Base-by-base conservation (phyloP, 176 grass and related monocot genomes). In the Oryza meyeriana region DNA sequence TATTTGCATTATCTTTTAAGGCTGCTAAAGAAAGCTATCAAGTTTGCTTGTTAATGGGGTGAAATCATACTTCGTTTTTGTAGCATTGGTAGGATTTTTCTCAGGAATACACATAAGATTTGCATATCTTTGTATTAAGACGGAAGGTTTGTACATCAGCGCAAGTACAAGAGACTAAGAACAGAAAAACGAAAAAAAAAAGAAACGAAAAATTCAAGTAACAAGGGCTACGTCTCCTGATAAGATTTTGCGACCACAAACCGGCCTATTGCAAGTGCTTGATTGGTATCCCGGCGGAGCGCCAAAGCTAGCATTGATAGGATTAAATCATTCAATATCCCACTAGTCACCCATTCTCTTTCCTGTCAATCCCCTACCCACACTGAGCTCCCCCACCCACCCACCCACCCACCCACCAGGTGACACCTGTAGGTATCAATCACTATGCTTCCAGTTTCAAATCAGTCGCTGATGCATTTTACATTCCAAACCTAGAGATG, bases 401-500 rank as follows among this genome's bases (percentile, higher is more conserved):
- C 61, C 30, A 41, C n/a, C n/a, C n/a, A 31, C 24, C 52, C 11
- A 28, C 47, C 61, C 30, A 41, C 26, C 57, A 63, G 4, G 48
- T 61, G 50, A 22, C 79, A 58, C 27, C n/a, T 81, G 79, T 39
- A 48, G 61, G 2, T 9, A 13, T 17, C 26, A 64, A 11, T 72
- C 22, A 17, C 42, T 36, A 44, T 52, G 50, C 32, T 14, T 27
- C 42, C 28, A 3, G 11, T 61, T 17, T 59, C 25, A 5, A 74
- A 9, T 63, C 61, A 72, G 66, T n/a, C 24, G 30, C 50, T 31
- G n/a, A 72, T 65, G 31, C 26, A 12, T 40, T 66, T 69, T 59
- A 74, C 10, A 50, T 76, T 14, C 77, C 22, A 61, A 70, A 20
- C 76, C 17, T 80, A 81, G 29, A 70, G 41, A 78, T 42, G 42